These are phyloP conservation scores for Candida piceae DNA, from an alignment of 805 yeast genomes.

Conservation along the genomic window DNA sequence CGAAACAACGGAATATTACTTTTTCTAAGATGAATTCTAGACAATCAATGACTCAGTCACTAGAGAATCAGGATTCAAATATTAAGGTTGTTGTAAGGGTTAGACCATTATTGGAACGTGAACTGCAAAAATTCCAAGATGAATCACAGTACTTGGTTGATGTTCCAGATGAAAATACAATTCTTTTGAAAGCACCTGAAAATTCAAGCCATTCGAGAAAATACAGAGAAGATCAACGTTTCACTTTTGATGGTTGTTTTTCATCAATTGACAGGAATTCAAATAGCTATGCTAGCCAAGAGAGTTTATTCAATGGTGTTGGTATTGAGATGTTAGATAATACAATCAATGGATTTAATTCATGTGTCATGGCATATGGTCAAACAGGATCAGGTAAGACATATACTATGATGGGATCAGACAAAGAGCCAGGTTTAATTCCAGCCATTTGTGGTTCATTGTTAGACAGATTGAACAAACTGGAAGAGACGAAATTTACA, in stretches of 20 bases:
- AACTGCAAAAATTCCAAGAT: constrained; percentile 8
- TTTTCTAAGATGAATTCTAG: background rate
- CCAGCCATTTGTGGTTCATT: constrained; percentile 55
- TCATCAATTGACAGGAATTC: constrained; percentile 39
- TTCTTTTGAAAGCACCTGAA: constrained; percentile 6
- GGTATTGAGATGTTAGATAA: constrained; percentile 60
- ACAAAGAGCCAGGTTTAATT: constrained; percentile 53
- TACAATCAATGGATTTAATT: constrained; percentile 54
- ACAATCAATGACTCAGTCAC: background rate
- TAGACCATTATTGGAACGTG: constrained; percentile 37
- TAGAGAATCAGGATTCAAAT: constrained; percentile 6
- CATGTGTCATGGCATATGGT: constrained; percentile 50
- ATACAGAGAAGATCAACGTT: constrained; percentile 28
- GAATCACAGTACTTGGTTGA: constrained; percentile 21
- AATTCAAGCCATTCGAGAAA: constrained; percentile 10
- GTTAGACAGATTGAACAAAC: constrained; percentile 35
- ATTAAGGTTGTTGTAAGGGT: constrained; percentile 40
- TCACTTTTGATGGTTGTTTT: constrained; percentile 48
- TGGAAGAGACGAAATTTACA: constrained; percentile 32
- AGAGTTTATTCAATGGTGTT: constrained; percentile 42
- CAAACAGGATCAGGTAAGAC: constrained; percentile 85
- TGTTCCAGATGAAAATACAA: constrained; percentile 3
- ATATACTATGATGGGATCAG: constrained; percentile 66
- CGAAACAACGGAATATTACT: background rate
- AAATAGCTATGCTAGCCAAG: constrained; percentile 42